phyloP scores from a whole-genome alignment of 2,329 filamentous ascomycete genomes.

The Pseudopithomyces chartarum region DNA sequence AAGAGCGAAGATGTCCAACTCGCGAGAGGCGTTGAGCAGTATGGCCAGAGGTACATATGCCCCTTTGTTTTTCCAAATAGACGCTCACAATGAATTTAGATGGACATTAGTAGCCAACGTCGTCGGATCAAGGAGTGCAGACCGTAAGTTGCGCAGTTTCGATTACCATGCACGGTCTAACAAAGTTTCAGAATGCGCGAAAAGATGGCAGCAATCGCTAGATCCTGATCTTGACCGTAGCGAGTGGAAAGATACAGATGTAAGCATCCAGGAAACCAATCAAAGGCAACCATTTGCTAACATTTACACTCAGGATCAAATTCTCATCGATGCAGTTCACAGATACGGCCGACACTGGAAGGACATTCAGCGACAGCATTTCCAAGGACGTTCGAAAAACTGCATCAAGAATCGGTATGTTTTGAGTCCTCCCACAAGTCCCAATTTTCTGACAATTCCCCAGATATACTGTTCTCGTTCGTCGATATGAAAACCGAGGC shows the following conservation, averaged over 20 bases:
- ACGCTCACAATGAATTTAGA: conserved; percentile 22
- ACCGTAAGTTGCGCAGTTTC: conserved; percentile 37
- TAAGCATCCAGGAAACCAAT: conserved; percentile 13
- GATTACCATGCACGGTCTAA: neutral
- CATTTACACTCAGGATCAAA: conserved; percentile 24
- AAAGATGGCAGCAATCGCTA: conserved; percentile 53
- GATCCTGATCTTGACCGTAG: conserved; percentile 49
- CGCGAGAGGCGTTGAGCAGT: conserved; percentile 38
- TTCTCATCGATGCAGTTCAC: conserved; percentile 39
- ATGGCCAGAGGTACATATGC: conserved; percentile 41
- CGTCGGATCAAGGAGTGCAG: conserved; percentile 46
- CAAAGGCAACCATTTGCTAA: conserved; percentile 6
- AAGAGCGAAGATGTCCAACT: conserved; percentile 43
- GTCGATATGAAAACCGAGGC: conserved; percentile 36
- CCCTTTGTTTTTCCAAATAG: neutral
- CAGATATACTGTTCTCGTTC: conserved; percentile 39
- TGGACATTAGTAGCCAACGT: conserved; percentile 51
- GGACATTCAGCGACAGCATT: conserved; percentile 40
- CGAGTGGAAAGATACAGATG: conserved; percentile 46
- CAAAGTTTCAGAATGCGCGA: conserved; percentile 51
- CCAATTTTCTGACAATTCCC: conserved; percentile 1
- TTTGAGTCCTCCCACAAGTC: neutral
- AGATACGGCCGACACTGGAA: conserved; percentile 46
- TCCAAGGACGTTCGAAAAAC: conserved; percentile 45
- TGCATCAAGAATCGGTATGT: conserved; percentile 47